Conservation (phyloP, 2,329 filamentous ascomycete species). For the Thelonectria discophora region DNA sequence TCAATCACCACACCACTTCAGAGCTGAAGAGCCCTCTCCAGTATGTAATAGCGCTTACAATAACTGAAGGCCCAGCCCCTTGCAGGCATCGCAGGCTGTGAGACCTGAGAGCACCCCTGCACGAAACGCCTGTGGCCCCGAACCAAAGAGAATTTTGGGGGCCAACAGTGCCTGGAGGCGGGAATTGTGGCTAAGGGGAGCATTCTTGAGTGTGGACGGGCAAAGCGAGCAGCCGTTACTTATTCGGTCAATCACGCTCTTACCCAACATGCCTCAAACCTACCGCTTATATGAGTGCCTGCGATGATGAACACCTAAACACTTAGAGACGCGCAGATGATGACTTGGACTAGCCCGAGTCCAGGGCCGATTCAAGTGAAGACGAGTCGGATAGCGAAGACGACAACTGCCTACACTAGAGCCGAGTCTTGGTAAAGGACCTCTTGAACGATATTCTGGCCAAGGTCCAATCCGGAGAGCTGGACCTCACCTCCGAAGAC, state of each 20-base stretch:
- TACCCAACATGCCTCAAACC: neutral
- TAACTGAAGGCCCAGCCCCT: neutral
- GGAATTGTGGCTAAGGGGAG: neutral
- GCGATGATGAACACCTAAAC: neutral
- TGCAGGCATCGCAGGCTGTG: neutral
- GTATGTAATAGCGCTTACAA: neutral
- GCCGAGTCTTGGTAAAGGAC: neutral
- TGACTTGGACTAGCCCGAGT: neutral
- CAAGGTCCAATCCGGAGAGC: neutral
- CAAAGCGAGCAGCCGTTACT: no score
- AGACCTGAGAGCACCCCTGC: no score
- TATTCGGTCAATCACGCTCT: neutral
- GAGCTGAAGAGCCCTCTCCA: no score
- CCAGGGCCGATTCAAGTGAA: slow-evolving; percentile 17
- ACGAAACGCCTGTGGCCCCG: no score
- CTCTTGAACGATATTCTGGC: neutral
- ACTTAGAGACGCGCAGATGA: neutral
- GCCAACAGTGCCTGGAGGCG: neutral
- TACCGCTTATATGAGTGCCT: neutral
- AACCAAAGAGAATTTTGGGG: neutral
- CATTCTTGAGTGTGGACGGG: no score
- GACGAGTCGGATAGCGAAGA: slow-evolving; percentile 34
- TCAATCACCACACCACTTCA: no score
- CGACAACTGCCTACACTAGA: neutral
- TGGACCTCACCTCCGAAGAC: neutral